A percentile compares a stretch with the other conserved stretches of the same genome.
Evolutionary conservation across 176 grass and related monocot genomes (phyloP).

Genomic region (Avena eriantha): DNA sequence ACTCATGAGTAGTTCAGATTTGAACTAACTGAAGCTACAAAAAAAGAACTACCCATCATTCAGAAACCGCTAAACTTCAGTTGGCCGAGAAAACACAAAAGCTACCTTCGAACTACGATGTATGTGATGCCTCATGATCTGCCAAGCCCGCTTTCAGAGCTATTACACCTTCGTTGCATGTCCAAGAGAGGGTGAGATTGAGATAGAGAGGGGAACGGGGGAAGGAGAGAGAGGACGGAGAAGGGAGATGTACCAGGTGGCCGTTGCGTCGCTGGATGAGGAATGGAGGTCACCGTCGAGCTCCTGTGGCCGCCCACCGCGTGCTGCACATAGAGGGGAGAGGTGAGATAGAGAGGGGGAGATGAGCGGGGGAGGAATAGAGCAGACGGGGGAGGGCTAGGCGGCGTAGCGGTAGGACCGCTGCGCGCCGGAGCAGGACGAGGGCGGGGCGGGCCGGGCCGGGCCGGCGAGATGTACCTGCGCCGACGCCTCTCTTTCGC

Average conservation of each 20-base stretch:
- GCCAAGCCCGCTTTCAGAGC: background rate
- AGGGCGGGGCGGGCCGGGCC: background rate
- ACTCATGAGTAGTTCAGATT: background rate
- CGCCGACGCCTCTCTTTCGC: too few species aligned
- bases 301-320: background rate
- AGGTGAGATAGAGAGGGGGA: background rate
- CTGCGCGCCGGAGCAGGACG: background rate
- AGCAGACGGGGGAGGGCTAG: background rate
- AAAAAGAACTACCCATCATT: background rate
- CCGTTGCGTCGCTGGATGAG: background rate
- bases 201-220: too few species aligned
- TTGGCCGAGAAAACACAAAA: background rate
- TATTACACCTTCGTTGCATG: background rate
- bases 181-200: too few species aligned
- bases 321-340: background rate
- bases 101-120: background rate
- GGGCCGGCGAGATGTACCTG: background rate
- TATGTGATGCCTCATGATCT: background rate
- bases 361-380: background rate
- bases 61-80: background rate
- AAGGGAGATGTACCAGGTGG: background rate
- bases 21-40: background rate
- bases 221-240: too few species aligned
- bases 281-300: background rate
- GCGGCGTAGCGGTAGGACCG: background rate